These are phyloP conservation scores for Chaetoceros tenuissimus DNA, from an alignment of 108 stramenopile species.

Conservation along the genomic window DNA sequence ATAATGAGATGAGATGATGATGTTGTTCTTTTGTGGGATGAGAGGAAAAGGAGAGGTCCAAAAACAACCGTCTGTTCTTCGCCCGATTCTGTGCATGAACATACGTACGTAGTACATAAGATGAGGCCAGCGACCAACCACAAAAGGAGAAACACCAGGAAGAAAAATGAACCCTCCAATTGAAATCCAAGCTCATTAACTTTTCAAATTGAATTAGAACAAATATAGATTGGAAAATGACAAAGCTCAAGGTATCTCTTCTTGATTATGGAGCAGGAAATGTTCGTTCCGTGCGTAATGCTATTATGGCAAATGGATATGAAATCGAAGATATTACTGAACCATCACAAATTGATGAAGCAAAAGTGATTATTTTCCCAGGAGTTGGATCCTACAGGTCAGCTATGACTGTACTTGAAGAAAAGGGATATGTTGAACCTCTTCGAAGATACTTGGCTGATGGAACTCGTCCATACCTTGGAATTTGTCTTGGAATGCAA, in stretches of 20 bases:
- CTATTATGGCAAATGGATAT: conserved; percentile 79
- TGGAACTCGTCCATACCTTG: conserved; percentile 84
- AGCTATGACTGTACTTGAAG: conserved; percentile 64
- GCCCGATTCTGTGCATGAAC: no score
- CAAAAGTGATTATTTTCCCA: conserved; percentile 90
- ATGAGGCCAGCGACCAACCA: no score
- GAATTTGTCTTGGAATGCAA: conserved; percentile 99
- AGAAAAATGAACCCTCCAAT: neutral
- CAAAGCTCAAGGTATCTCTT: conserved; percentile 71
- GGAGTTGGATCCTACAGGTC: conserved; percentile 86
- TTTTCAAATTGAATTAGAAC: no score
- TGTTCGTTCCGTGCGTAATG: conserved; percentile 90
- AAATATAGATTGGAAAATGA: conserved; percentile 15
- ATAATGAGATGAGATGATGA: no score
- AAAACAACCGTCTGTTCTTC: no score
- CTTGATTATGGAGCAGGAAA: conserved; percentile 99
- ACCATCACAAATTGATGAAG: conserved; percentile 74
- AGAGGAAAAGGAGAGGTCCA: no score
- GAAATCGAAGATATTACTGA: conserved; percentile 70
- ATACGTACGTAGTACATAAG: no score
- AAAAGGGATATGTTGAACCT: conserved; percentile 72
- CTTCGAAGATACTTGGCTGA: conserved; percentile 64
- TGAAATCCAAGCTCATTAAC: no score
- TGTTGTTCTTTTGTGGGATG: no score
- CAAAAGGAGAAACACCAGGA: neutral